Base-by-base conservation (phyloP, 345 rosid species). In the Moricandia moricandioides region DNA sequence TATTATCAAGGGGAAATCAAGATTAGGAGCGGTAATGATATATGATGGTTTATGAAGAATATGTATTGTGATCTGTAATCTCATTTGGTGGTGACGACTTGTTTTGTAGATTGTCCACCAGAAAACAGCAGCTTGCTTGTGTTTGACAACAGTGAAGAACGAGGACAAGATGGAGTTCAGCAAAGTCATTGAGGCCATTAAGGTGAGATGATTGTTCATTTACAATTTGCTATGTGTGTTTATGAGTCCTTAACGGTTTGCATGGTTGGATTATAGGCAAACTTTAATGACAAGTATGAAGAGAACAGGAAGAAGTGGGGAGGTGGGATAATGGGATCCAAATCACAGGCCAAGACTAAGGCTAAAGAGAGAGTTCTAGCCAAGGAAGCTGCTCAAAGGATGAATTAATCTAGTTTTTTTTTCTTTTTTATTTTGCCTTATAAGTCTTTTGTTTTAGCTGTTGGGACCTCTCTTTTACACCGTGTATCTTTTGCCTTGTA, bases 321-420 rank as follows among this genome's bases (percentile, higher is more conserved):
- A 5, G 93, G 97, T 10, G 95, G 97, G 1, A 84, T 89, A 24
- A 91, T 89, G 97, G 97, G 97, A 2, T 85, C 95, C n/a, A 91
- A 91, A 77, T 89, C 97, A 2, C 91, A 86, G 83, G 91, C 95
- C 26, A 86, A 82, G 78, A 86, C 89, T 59, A 89, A 88, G 75
- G 95, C 97, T 7, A 86, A 81, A 63, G 90, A 91, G 74, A 88
- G 76, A 61, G 10, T 91, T 39, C 62, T 89, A 11, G 96, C 95
- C 7, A 89, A 88, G 85, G 93, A 91, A 62, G 87, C 86, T 31
- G 92, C 95, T 4, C 91, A 91, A 39, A 91, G 95, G 74, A 84
- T 91, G 89, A 71, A 70, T 47, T 86, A 49, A 12, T 1, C 37
- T 66, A 31, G 9, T 30, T 35, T 68, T 34, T 1, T 0, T 29